phyloP scores from a whole-genome alignment of 176 grass and related monocot genomes.

The Oryza brachyantha region DNA sequence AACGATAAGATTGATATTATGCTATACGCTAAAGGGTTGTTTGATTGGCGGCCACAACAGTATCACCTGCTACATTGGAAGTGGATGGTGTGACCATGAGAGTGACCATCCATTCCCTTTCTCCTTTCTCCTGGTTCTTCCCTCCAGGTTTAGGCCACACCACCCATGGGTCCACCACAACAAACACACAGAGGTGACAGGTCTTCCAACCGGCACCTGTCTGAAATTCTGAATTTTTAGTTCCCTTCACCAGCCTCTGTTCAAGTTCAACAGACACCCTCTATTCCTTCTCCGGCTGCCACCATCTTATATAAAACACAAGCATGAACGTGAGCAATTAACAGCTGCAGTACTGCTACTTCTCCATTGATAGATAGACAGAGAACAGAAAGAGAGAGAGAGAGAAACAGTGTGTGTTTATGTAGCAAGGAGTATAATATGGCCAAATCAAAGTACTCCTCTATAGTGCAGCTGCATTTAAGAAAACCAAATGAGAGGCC shows the following conservation, averaged over 20 bases:
- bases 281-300: not conserved
- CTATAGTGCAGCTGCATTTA: conserved; percentile 41
- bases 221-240: too few species aligned
- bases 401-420: not conserved
- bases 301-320: conserved; percentile 31
- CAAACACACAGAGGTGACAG: not conserved
- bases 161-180: not conserved
- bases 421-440: not conserved
- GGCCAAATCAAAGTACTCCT: conserved; percentile 22
- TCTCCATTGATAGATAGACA: not conserved
- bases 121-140: not conserved
- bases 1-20: too few species aligned
- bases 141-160: not conserved
- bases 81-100: not conserved
- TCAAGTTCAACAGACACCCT: not conserved
- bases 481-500: conserved; percentile 55
- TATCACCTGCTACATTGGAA: not conserved
- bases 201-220: conserved; percentile 1
- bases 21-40: not conserved
- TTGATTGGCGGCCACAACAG: not conserved
- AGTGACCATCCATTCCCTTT: not conserved
- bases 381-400: too few species aligned
- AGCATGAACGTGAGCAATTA: conserved; percentile 38
- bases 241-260: not conserved
- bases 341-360: not conserved